These are phyloP conservation scores for Dryadomyces sulphureus DNA, from an alignment of 2,329 filamentous ascomycete species.

Conservation along the genomic window DNA sequence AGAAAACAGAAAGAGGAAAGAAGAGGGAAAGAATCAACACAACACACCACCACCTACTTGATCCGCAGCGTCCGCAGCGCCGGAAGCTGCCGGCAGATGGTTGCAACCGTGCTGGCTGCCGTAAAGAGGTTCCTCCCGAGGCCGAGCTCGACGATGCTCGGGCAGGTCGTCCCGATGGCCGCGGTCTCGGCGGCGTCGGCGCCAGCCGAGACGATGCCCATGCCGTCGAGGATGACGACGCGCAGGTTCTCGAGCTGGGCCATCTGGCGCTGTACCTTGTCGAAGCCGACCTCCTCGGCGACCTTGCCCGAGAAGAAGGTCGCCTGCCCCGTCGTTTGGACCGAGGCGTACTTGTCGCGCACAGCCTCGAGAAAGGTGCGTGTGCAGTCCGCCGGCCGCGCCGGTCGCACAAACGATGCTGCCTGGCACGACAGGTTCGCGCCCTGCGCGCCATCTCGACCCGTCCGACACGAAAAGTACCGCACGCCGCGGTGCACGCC, in stretches of 20 bases:
- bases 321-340: slow-evolving; percentile 17
- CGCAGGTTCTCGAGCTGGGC: slow-evolving; percentile 64
- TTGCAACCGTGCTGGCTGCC: slow-evolving; percentile 47
- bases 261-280: slow-evolving; percentile 73
- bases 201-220: slow-evolving; percentile 37
- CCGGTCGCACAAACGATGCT: slow-evolving; percentile 77
- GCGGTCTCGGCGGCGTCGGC: slow-evolving; percentile 17
- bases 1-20: not conserved
- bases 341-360: slow-evolving; percentile 67
- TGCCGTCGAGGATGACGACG: slow-evolving; percentile 68
- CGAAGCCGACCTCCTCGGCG: slow-evolving; percentile 87
- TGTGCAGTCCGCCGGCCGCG: slow-evolving; percentile 50
- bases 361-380: slow-evolving; percentile 69
- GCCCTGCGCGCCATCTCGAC: slow-evolving; percentile 16
- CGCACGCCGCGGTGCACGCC: slow-evolving; percentile 64
- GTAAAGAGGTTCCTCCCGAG: slow-evolving; percentile 73
- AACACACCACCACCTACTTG: slow-evolving; percentile 38
- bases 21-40: not conserved
- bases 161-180: slow-evolving; percentile 37
- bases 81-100: slow-evolving; percentile 58
- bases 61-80: slow-evolving; percentile 51
- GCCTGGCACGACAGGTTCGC: slow-evolving; percentile 32
- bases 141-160: slow-evolving; percentile 64
- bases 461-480: slow-evolving; percentile 61
- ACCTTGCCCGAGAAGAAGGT: slow-evolving; percentile 62